phyloP scores from a whole-genome alignment of 2,329 filamentous ascomycete genomes.

The Truncatella angustata region DNA sequence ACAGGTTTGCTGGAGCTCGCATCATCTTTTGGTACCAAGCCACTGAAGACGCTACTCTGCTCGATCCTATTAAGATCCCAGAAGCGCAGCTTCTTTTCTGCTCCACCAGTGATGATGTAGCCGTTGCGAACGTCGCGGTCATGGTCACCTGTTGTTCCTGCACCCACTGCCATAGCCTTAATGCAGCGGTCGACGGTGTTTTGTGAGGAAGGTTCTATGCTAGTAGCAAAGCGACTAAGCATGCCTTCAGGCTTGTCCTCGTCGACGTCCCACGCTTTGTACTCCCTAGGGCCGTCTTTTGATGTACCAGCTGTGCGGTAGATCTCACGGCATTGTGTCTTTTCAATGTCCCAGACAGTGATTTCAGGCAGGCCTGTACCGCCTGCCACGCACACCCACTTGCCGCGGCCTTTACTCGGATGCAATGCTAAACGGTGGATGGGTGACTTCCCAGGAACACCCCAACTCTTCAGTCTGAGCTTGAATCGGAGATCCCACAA shows the following conservation, averaged over 20 bases:
- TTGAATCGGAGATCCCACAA: slow-evolving; percentile 97
- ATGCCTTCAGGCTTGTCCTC: slow-evolving; percentile 85
- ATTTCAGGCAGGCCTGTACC: slow-evolving; percentile 86
- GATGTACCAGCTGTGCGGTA: slow-evolving; percentile 66
- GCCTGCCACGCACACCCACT: slow-evolving; percentile 85
- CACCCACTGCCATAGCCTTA: slow-evolving; percentile 70
- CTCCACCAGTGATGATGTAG: slow-evolving; percentile 83
- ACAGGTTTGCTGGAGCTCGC: slow-evolving; percentile 56
- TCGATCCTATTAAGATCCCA: slow-evolving; percentile 86
- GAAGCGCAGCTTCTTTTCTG: slow-evolving; percentile 87
- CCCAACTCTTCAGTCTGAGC: slow-evolving; percentile 84
- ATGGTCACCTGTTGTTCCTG: slow-evolving; percentile 67
- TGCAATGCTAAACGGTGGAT: slow-evolving; percentile 80
- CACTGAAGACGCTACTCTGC: slow-evolving; percentile 77
- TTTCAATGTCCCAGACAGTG: slow-evolving; percentile 94
- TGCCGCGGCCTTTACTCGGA: slow-evolving; percentile 73
- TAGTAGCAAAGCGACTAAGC: slow-evolving; percentile 79
- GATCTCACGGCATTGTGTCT: slow-evolving; percentile 82
- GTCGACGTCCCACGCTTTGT: slow-evolving; percentile 85
- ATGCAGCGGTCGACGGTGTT: slow-evolving; percentile 61
- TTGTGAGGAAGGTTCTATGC: slow-evolving; percentile 60
- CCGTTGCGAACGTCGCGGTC: slow-evolving; percentile 71
- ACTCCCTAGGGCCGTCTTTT: slow-evolving; percentile 61
- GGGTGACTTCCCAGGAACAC: slow-evolving; percentile 74
- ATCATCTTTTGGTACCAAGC: slow-evolving; percentile 58